These are phyloP conservation scores for Xylaria nigripes DNA, from an alignment of 495 filamentous ascomycete genomes.

Conservation along the genomic window DNA sequence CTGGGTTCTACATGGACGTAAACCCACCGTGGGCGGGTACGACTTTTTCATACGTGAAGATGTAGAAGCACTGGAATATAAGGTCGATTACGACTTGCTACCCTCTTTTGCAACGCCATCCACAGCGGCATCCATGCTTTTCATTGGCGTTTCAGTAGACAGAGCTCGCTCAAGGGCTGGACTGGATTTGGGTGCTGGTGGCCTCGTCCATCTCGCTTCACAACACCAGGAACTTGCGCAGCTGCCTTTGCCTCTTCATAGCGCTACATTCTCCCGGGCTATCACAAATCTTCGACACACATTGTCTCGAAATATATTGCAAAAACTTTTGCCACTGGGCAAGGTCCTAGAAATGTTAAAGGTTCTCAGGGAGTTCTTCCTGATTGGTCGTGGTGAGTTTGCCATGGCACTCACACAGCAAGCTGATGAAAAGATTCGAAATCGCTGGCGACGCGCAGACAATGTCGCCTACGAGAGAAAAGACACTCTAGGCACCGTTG, in stretches of 20 bases:
- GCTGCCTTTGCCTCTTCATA: conserved; percentile 63
- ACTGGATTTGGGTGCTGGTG: conserved; percentile 48
- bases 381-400: conserved; percentile 85
- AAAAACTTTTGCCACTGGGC: conserved; percentile 66
- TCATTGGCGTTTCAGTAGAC: conserved; percentile 82
- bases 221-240: conserved; percentile 67
- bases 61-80: conserved; percentile 45
- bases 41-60: conserved; percentile 72
- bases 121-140: conserved; percentile 76
- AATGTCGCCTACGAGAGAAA: conserved; percentile 47
- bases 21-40: conserved; percentile 60
- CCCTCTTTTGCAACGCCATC: conserved; percentile 69
- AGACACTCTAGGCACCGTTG: conserved; percentile 43
- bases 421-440: conserved; percentile 64
- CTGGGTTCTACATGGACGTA: conserved; percentile 81
- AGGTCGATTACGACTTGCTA: conserved; percentile 46
- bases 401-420: conserved; percentile 75
- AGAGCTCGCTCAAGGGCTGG: conserved; percentile 54
- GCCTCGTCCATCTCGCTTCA: conserved; percentile 52
- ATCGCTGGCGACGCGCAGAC: conserved; percentile 46
- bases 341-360: conserved; percentile 69
- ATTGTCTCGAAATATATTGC: conserved; percentile 70
- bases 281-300: conserved; percentile 71
- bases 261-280: conserved; percentile 57
- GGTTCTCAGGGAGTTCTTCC: conserved; percentile 76